phyloP scores from a whole-genome alignment of 768 basidiomycete genomes.

The Amanita jacksonii region DNA sequence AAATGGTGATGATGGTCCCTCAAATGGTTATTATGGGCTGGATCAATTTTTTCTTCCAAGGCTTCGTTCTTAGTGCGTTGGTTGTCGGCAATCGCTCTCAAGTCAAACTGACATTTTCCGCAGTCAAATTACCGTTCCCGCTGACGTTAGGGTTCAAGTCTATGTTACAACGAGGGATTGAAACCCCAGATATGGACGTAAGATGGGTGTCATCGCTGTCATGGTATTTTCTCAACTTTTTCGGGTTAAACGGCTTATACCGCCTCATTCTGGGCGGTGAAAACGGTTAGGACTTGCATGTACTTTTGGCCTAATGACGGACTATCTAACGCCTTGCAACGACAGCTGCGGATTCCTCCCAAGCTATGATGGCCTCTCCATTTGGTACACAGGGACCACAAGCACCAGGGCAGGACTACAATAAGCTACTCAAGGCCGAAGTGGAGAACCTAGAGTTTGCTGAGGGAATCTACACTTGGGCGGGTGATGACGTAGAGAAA shows the following conservation, averaged over 20 bases:
- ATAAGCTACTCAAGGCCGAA: constrained; percentile 86
- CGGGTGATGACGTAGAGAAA: constrained; percentile 70
- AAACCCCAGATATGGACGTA: constrained; percentile 95
- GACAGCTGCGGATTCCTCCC: constrained; percentile 70
- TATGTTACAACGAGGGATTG: constrained; percentile 93
- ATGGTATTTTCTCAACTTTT: constrained; percentile 99
- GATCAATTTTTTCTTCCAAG: constrained; percentile 99
- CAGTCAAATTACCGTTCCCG: constrained; percentile 96
- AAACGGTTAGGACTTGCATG: constrained; percentile 60
- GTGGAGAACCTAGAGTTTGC: constrained; percentile 89
- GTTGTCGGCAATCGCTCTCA: constrained; percentile 1
- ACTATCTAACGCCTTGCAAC: too few relatives aligned
- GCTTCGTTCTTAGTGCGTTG: constrained; percentile 90
- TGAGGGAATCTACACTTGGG: constrained; percentile 79
- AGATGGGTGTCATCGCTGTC: constrained; percentile 98
- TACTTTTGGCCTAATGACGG: too few relatives aligned
- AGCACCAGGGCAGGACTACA: constrained; percentile 71
- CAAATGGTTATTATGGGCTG: constrained; percentile 99
- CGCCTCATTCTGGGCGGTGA: constrained; percentile 86
- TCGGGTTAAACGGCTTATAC: constrained; percentile 93
- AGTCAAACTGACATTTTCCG: neutral
- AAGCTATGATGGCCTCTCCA: constrained; percentile 62
- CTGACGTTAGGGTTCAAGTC: constrained; percentile 95
- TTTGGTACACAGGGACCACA: constrained; percentile 42
- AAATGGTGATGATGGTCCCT: constrained; percentile 98